Base-by-base conservation (phyloP, 805 yeast species). In the Brettanomyces custersianus region DNA sequence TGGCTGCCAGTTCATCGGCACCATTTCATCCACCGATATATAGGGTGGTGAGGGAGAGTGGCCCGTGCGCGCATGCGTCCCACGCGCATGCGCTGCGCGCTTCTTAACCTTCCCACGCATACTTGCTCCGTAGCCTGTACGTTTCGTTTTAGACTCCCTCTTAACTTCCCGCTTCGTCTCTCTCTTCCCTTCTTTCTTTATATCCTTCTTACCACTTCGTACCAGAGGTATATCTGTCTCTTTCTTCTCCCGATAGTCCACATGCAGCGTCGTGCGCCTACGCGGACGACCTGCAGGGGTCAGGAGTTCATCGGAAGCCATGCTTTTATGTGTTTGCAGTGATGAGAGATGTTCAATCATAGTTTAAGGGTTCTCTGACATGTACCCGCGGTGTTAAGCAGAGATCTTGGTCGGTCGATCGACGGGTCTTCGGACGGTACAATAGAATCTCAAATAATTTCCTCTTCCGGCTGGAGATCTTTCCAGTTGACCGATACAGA, bases 1-100 rank as follows among this genome's bases (percentile, higher is more conserved):
- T 2, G 77, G 73, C 46, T 70, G 77, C 73, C 73, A 72, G 49
- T 72, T 73, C 43, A 54, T 49, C 2, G 74, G 74, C 3, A 68
- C 43, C 23, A 51, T 51, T 3, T 54, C 52, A 35, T 56, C 62
- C 6, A 56, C 55, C 11, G 59, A 49, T 3, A 48, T 43, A 33
- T 38, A 53, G 7, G 20, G 28, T 5, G 26, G 30, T 41, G 35
- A 35, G 31, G 34, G 36, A 38, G n/a, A 38, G 15, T 13, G 20
- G 17, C n/a, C n/a, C n/a, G n/a, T n/a, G n/a, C n/a, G n/a, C 15
- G 28, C n/a, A 25, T 17, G 8, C 8, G n/a, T 25, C n/a, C 28
- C 28, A 12, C 28, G 28, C n/a, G 28, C n/a, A 22, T 22, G 25
- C 9, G 25, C 9, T 10, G 27, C 27, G 11, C 17, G 12, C 6